Conservation (phyloP, 768 basidiomycete genomes). For the Tremella yokohamensis region DNA sequence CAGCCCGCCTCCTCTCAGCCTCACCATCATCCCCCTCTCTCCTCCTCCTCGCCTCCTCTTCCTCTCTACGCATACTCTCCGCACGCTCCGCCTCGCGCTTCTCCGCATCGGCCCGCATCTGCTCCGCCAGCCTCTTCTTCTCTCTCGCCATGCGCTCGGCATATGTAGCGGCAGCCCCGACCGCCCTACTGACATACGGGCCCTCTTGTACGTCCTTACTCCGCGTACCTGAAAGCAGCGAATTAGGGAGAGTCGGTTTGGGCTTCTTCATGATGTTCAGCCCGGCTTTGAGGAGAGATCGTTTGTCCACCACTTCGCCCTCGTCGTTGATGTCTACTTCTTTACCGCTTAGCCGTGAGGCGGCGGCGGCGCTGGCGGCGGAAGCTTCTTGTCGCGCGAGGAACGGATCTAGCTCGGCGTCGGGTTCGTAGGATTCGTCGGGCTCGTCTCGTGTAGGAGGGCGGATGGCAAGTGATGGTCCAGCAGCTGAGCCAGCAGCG, state of each 20-base stretch:
- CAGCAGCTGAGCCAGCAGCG: conserved; percentile 11
- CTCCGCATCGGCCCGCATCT: conserved; percentile 71
- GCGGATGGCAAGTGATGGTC: conserved; percentile 42
- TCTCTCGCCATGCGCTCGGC: conserved; percentile 82
- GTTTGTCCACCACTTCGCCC: conserved; percentile 93
- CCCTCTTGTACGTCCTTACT: conserved; percentile 19
- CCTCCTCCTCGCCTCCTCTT: conserved; percentile 56
- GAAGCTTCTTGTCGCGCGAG: conserved; percentile 39
- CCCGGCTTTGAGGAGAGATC: conserved; percentile 84
- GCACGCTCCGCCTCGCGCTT: conserved; percentile 59
- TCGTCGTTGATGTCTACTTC: conserved; percentile 93
- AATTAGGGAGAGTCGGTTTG: conserved; percentile 55
- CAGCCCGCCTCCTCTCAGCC: conserved; percentile 43
- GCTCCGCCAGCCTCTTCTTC: conserved; percentile 68
- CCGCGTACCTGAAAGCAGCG: conserved; percentile 21
- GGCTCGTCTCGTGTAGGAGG: conserved; percentile 25
- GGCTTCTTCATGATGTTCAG: conserved; percentile 73
- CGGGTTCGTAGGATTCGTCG: conserved; percentile 33
- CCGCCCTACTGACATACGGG: conserved; percentile 58
- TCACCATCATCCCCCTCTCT: conserved; percentile 47
- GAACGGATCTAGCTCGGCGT: conserved; percentile 49
- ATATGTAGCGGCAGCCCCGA: conserved; percentile 73
- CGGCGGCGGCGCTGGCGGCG: neutral
- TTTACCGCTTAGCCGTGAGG: conserved; percentile 61
- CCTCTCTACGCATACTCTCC: conserved; percentile 64